phyloP scores from a whole-genome alignment of 2,329 filamentous ascomycete species.

The Aspergillus sergii region DNA sequence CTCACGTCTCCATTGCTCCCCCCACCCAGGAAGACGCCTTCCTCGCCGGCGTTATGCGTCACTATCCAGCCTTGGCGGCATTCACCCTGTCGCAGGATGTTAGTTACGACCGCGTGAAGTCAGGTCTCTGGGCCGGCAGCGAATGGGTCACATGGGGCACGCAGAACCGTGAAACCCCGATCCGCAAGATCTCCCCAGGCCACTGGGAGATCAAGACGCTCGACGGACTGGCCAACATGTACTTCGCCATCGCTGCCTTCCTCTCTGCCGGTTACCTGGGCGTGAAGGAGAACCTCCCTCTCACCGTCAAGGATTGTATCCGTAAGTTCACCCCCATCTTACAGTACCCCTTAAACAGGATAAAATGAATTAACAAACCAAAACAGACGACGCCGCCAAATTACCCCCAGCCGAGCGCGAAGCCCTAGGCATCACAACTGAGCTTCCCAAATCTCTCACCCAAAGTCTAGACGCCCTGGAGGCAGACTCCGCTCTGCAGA shows the following conservation, averaged over 20 bases:
- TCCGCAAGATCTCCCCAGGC: slow-evolving; percentile 66
- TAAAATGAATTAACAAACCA: neutral
- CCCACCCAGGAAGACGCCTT: slow-evolving; percentile 60
- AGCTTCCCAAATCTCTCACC: slow-evolving; percentile 37
- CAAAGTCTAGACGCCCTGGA: slow-evolving; percentile 39
- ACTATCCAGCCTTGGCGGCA: slow-evolving; percentile 67
- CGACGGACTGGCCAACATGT: slow-evolving; percentile 80
- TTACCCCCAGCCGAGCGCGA: slow-evolving; percentile 33
- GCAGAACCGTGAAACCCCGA: slow-evolving; percentile 75
- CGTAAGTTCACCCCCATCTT: slow-evolving; percentile 24
- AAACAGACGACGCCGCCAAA: slow-evolving; percentile 36
- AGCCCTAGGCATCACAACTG: slow-evolving; percentile 39
- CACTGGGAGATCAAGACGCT: slow-evolving; percentile 79
- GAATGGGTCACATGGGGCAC: slow-evolving; percentile 79
- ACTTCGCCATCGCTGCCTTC: slow-evolving; percentile 67
- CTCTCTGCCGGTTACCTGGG: slow-evolving; percentile 63
- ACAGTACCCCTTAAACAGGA: neutral
- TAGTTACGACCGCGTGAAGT: slow-evolving; percentile 69
- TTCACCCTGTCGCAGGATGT: slow-evolving; percentile 67
- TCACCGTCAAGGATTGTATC: slow-evolving; percentile 37
- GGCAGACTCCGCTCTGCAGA: slow-evolving; percentile 29
- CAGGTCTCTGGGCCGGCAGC: slow-evolving; percentile 77
- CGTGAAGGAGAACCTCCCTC: slow-evolving; percentile 36
- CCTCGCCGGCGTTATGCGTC: slow-evolving; percentile 70
- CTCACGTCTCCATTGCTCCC: slow-evolving; percentile 63